Base-by-base conservation (phyloP, 2,329 filamentous ascomycete genomes). In the Fusarium dimerum region DNA sequence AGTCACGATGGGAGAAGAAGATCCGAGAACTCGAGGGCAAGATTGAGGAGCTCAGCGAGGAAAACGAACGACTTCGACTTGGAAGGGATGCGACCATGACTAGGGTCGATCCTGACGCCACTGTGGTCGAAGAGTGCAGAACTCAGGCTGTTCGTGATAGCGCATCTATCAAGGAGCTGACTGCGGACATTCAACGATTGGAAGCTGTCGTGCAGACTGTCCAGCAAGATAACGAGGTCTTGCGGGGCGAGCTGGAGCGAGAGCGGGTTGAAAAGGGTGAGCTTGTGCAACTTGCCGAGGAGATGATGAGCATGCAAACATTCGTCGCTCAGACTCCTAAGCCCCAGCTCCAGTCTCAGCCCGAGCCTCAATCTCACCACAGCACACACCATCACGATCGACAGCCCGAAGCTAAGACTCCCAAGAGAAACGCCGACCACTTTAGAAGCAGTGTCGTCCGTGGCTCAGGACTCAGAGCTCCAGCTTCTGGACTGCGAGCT, bases 1-100 rank as follows among this genome's bases (percentile, higher is more conserved):
- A 97, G 71, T 83, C 83, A 43, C 86, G 93, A 49, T 94, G 91
- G 83, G 91, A 96, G 73, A 95, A 95, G 79, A 90, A 88, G 66
- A 84, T 93, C 51, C 84, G 83, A 48, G 89, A 93, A 63, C 82
- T 96, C 3, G 89, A 96, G 71, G 70, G 71, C 16, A 85, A 85
- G 56, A 78, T 96, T 41, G 85, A 85, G 43, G 83, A 88, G 41
- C 79, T 93, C 11, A 75, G 76, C 47, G 82, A 84, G 46, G 89
- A 95, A 65, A 92, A 94, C 62, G 87, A 93, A 57, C 84, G 85
- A 54, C 77, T 96, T 26, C 83, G 84, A 57, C 75, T 78, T 41
- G 84, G 84, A 40, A 81, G 82, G 26, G 86, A 92, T 65, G 78
- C 80, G 18, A 87, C 85, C 10, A 81, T 88, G 69, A 84, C 82